Percentiles rank a stretch among this genome's conserved stretches.
Conservation (phyloP, 495 filamentous ascomycete species). For the Lophium mytilinum region DNA sequence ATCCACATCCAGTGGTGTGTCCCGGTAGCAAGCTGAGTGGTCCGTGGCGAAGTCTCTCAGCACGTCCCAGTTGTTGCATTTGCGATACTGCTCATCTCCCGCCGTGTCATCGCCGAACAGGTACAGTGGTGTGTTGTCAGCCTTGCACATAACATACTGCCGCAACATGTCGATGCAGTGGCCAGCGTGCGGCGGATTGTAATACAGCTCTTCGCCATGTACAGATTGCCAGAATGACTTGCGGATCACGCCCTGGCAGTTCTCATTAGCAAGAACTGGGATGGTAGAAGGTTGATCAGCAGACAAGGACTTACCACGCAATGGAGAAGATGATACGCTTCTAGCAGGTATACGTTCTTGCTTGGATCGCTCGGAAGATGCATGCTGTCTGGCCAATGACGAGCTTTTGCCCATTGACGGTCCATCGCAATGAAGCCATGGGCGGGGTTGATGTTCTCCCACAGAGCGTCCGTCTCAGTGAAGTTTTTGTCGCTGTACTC, state of each 20-base stretch:
- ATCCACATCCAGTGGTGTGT: background rate
- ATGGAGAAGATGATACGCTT: conserved; percentile 7
- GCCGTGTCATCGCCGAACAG: conserved; percentile 7
- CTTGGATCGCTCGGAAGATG: conserved; percentile 2
- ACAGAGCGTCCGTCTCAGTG: conserved; percentile 4
- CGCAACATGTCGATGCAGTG: conserved; percentile 9
- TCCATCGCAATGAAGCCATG: conserved; percentile 17
- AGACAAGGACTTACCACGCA: conserved; percentile 6
- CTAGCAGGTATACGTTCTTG: conserved; percentile 1
- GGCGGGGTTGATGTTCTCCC: conserved; percentile 10
- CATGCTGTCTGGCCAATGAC: conserved; percentile 10
- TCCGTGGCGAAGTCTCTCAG: conserved; percentile 3
- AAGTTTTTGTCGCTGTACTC: conserved; percentile 1
- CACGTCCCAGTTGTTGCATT: conserved; percentile 6
- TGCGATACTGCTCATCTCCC: conserved; percentile 6
- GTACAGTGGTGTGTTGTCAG: conserved; percentile 10
- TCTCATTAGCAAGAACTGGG: no score
- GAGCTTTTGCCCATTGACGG: background rate
- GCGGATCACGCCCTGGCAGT: background rate
- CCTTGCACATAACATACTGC: conserved; percentile 8
- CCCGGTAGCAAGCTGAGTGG: conserved; percentile 6
- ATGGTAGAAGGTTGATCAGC: no score
- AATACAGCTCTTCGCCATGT: background rate
- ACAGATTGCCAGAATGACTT: conserved; percentile 1
- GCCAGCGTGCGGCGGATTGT: background rate